phyloP scores from a whole-genome alignment of 2,329 filamentous ascomycete genomes.

The Lasiodiplodia citricola region DNA sequence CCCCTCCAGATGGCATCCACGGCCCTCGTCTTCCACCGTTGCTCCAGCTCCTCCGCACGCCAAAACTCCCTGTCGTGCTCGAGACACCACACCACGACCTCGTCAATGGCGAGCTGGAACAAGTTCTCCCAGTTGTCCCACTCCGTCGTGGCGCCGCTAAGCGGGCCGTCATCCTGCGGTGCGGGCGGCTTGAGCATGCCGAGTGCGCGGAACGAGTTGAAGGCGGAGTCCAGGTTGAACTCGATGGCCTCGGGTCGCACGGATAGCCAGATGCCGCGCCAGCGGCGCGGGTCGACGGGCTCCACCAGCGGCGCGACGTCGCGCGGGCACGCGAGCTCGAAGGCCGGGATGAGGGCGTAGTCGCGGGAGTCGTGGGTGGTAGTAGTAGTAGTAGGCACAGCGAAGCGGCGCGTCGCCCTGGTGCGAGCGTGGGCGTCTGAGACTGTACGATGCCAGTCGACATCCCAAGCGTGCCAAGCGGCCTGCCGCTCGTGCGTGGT shows the following conservation, averaged over 20 bases:
- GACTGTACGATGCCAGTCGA: background rate
- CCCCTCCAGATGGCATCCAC: background rate
- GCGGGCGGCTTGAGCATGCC: background rate
- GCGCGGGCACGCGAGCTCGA: background rate
- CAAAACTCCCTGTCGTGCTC: background rate
- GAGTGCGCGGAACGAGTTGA: background rate
- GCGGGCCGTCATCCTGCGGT: too few relatives aligned
- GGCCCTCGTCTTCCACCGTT: background rate
- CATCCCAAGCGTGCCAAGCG: background rate
- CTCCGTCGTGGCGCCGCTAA: background rate
- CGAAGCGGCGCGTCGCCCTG: background rate
- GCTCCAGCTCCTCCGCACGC: background rate
- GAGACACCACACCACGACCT: background rate
- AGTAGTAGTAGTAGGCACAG: background rate
- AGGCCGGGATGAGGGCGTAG: background rate
- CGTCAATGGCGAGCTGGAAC: background rate
- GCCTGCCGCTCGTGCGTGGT: background rate
- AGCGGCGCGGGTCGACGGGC: background rate
- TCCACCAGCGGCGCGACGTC: background rate
- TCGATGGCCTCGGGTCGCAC: background rate
- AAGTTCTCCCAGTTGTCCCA: background rate
- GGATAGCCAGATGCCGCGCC: background rate
- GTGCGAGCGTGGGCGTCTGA: background rate
- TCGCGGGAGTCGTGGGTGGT: background rate
- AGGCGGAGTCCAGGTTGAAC: background rate